Evolutionary conservation across 495 filamentous ascomycete species (phyloP), one percentile per base, ranked within the genome.

Genomic region (Penicillium cataractarum): DNA sequence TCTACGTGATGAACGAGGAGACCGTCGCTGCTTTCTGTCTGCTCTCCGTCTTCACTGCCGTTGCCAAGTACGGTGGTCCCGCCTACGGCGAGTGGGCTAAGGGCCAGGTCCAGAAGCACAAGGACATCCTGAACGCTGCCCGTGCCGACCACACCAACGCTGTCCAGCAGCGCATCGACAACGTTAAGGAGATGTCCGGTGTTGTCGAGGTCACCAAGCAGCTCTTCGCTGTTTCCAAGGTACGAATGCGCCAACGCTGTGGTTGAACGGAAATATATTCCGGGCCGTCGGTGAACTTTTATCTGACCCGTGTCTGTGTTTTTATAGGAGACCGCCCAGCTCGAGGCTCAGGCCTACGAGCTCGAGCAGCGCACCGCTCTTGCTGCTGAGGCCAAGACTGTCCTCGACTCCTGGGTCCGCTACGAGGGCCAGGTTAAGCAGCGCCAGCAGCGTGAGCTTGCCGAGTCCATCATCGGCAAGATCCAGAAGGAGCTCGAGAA

Each of bases 1-100:
- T 98, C 83, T 99, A 97, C 78, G 92, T 99, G 76, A 83, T 99
- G 78, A 99, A 98, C 82, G 94, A 98, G 83, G 96, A 99, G 83
- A 86, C 93, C 61, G 88, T 99, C 70, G 90, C 96, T 69, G 90
- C 90, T 57, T 83, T 99, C 81, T 92, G 87, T 75, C 81, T 97
- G 61, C 82, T 98, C 70, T 92, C 87, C 71, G 89, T 97, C 63
- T 97, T 96, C 87, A 90, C 80, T 70, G 92, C 87, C 55, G 84
- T 97, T 67, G 92, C 86, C 76, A 92, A 96, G 80, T 98, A 91
- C 76, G 93, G 88, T 71, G 95, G 94, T 51, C 95, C 95, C 50
- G 82, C 89, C 81, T 98, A 97, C 84, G 86, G 80, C 71, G 85
- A 95, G 75, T 99, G 93, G 92, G 95, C 96, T 42, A 85, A 97